phyloP scores from a whole-genome alignment of 768 basidiomycete species.

The Rhodosporidiobolus sp. region DNA sequence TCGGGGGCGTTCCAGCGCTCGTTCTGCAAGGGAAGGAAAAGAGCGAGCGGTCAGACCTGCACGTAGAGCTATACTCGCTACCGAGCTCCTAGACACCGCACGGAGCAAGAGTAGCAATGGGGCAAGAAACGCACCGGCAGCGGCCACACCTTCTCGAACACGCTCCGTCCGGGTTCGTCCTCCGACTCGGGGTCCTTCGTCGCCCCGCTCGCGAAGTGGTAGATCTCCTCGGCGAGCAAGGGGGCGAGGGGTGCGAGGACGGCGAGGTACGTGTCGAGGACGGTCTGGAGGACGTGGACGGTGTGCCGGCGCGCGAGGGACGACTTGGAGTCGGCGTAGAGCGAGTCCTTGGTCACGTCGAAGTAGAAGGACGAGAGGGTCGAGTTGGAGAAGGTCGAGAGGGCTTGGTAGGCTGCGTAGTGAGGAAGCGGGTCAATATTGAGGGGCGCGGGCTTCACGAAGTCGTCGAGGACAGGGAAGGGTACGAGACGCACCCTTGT shows the following conservation, averaged over 20 bases:
- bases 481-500: conserved; percentile 59
- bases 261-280: conserved; percentile 56
- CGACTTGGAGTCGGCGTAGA: conserved; percentile 67
- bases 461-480: not conserved
- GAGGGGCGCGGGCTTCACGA: not conserved
- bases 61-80: not conserved
- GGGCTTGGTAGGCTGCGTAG: conserved; percentile 63
- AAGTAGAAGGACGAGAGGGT: conserved; percentile 89
- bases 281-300: conserved; percentile 66
- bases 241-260: conserved; percentile 83
- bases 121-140: conserved; percentile 56
- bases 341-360: conserved; percentile 80
- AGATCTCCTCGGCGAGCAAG: conserved; percentile 85
- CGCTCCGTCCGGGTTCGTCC: conserved; percentile 52
- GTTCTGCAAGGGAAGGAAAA: conserved; percentile 50
- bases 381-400: conserved; percentile 74
- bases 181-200: conserved; percentile 37
- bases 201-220: conserved; percentile 48
- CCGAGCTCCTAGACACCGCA: no score
- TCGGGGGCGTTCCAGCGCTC: conserved; percentile 62
- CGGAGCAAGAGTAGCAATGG: not conserved
- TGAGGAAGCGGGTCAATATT: not conserved
- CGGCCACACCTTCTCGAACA: conserved; percentile 70
- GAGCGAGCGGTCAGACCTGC: not conserved
- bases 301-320: conserved; percentile 62